phyloP scores from a whole-genome alignment of 1,284 basidiomycete species.

The Grifola frondosa region DNA sequence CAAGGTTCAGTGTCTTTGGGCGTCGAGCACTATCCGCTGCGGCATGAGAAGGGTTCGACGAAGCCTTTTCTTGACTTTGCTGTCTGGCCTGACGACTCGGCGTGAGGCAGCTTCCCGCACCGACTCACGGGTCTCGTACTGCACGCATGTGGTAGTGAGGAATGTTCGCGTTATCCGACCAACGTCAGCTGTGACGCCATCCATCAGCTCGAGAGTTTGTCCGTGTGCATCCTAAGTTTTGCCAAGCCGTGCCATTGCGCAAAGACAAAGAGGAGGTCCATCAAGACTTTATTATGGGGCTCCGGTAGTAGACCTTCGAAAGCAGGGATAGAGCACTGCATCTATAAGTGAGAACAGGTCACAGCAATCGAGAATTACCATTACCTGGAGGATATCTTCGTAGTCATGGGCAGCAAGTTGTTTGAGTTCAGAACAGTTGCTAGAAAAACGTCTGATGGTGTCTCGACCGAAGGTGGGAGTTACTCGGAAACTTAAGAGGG shows the following conservation, averaged over 20 bases:
- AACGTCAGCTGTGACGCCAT: slow-evolving; percentile 16
- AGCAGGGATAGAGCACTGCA: slow-evolving; percentile 29
- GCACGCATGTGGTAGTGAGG: slow-evolving; percentile 9
- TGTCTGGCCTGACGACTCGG: slow-evolving; percentile 3
- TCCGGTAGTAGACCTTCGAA: slow-evolving; percentile 29
- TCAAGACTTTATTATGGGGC: slow-evolving; percentile 19
- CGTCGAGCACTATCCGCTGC: too few relatives aligned
- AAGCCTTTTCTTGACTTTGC: too few relatives aligned
- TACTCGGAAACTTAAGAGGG: too few relatives aligned
- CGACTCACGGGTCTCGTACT: slow-evolving; percentile 19
- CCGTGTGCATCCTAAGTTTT: slow-evolving; percentile 33
- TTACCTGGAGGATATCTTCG: slow-evolving; percentile 28
- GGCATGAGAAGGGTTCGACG: too few relatives aligned
- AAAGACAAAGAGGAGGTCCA: slow-evolving; percentile 27
- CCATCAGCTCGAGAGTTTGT: slow-evolving; percentile 19
- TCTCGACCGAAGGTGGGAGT: slow-evolving; percentile 27
- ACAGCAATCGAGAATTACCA: neutral
- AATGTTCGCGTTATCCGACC: slow-evolving; percentile 21
- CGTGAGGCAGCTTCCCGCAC: slow-evolving; percentile 15
- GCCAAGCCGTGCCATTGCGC: slow-evolving; percentile 32
- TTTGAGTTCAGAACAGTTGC: slow-evolving; percentile 26
- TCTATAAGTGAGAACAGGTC: too few relatives aligned
- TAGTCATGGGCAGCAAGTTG: slow-evolving; percentile 29
- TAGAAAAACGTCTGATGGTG: slow-evolving; percentile 23
- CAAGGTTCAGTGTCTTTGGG: slow-evolving; percentile 14